These are phyloP conservation scores for Venturia nashicola DNA, from an alignment of 2,329 filamentous ascomycete genomes.

Conservation along the genomic window DNA sequence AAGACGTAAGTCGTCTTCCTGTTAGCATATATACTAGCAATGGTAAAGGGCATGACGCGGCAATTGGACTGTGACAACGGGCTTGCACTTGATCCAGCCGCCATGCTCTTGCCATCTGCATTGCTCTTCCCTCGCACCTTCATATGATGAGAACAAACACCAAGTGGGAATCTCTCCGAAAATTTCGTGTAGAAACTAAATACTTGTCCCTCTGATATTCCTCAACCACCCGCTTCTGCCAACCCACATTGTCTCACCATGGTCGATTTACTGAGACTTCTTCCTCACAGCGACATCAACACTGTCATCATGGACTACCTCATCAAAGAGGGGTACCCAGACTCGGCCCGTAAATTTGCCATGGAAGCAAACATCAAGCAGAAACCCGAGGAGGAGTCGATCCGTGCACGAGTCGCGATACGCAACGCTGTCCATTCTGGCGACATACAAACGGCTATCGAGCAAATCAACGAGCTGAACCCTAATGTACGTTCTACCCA, in stretches of 20 bases:
- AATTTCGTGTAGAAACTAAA: constrained; percentile 79
- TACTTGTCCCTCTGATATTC: constrained; percentile 60
- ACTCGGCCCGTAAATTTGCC: constrained; percentile 85
- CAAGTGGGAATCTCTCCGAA: constrained; percentile 99
- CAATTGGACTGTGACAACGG: not conserved
- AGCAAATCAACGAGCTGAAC: constrained; percentile 78
- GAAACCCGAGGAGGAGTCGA: constrained; percentile 58
- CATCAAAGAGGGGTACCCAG: constrained; percentile 87
- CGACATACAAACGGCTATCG: constrained; percentile 73
- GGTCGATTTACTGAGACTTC: not conserved
- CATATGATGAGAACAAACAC: constrained; percentile 70
- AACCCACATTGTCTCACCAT: not conserved
- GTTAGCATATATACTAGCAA: constrained; percentile 50
- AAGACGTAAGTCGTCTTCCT: constrained; percentile 64
- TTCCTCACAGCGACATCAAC: constrained; percentile 70
- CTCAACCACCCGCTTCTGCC: constrained; percentile 10
- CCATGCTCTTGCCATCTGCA: constrained; percentile 7
- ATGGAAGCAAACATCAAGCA: constrained; percentile 80
- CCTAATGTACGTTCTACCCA: constrained; percentile 60
- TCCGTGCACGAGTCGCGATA: constrained; percentile 70
- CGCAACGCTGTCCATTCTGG: constrained; percentile 75
- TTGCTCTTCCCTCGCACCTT: constrained; percentile 22
- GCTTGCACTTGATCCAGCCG: not conserved
- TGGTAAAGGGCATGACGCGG: constrained; percentile 46
- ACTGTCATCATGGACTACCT: constrained; percentile 92